Conservation (phyloP, 78 protist species). For the Dictyostelium firmibasis region DNA sequence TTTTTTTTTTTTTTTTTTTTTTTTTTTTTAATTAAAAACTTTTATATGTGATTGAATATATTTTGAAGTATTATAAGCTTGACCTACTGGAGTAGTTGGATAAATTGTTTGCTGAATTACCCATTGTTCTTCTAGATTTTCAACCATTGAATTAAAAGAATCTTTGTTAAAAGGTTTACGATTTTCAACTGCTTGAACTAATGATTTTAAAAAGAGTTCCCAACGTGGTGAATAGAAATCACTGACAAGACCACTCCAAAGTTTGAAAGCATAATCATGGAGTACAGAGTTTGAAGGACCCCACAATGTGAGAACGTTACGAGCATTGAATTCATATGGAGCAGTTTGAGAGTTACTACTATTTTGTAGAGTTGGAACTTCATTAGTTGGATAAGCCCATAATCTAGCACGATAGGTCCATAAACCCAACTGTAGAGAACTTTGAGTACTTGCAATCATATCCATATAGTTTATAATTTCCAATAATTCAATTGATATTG, state of each 20-base stretch:
- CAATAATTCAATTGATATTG: not conserved
- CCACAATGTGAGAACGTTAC: slow-evolving; percentile 79
- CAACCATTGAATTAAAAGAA: not conserved
- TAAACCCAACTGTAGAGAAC: not conserved
- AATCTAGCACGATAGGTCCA: slow-evolving; percentile 57
- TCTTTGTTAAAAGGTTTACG: not conserved
- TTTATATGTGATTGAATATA: slow-evolving; percentile 3
- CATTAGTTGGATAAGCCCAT: not conserved
- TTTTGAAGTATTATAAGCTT: slow-evolving; percentile 8
- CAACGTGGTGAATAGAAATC: slow-evolving; percentile 60
- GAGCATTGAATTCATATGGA: slow-evolving; percentile 71
- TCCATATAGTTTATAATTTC: slow-evolving; percentile 4
- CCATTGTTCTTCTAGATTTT: not conserved
- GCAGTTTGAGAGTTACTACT: not conserved
- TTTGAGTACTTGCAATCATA: slow-evolving; percentile 27
- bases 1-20: not conserved
- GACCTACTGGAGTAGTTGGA: slow-evolving; percentile 11
- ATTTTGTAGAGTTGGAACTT: not conserved
- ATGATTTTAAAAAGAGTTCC: not conserved
- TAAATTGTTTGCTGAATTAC: not conserved
- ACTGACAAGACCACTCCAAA: slow-evolving; percentile 68
- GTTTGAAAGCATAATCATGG: slow-evolving; percentile 81
- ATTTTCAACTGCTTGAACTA: not conserved
- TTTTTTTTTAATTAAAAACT: not conserved
- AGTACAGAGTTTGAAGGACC: slow-evolving; percentile 37